These are phyloP conservation scores for Chalciporus sphaerocephalus DNA, from an alignment of 768 basidiomycete genomes.

Conservation along the genomic window DNA sequence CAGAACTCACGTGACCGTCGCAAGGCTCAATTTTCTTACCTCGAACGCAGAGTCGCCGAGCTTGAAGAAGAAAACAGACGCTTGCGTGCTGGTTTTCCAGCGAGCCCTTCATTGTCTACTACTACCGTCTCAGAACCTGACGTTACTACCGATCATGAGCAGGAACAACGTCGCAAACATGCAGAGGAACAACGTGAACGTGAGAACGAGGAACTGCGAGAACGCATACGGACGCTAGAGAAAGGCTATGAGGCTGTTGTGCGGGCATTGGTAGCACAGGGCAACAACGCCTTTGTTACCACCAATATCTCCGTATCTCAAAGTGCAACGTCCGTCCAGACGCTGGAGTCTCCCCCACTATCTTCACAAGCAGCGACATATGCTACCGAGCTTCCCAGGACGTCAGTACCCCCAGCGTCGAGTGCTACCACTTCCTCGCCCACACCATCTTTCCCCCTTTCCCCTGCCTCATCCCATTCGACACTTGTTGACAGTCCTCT, in stretches of 20 bases:
- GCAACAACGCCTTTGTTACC: conserved; percentile 29
- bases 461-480: conserved; percentile 42
- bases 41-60: conserved; percentile 63
- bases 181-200: conserved; percentile 45
- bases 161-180: conserved; percentile 31
- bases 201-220: conserved; percentile 72
- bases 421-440: conserved; percentile 29
- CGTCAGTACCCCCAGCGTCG: conserved; percentile 22
- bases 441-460: conserved; percentile 34
- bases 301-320: conserved; percentile 14
- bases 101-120: conserved; percentile 21
- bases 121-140: conserved; percentile 17
- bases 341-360: conserved; percentile 23
- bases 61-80: conserved; percentile 82
- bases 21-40: conserved; percentile 73
- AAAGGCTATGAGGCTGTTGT: conserved; percentile 78
- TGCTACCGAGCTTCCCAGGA: conserved; percentile 20
- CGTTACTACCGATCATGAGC: conserved; percentile 23
- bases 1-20: conserved; percentile 90
- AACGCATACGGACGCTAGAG: conserved; percentile 75
- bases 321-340: conserved; percentile 5
- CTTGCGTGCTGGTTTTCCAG: conserved; percentile 51
- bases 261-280: conserved; percentile 64
- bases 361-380: conserved; percentile 22
- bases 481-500: conserved; percentile 35